These are phyloP conservation scores for Ceratocystiopsis minuta DNA, from an alignment of 2,329 filamentous ascomycete genomes.

Conservation along the genomic window DNA sequence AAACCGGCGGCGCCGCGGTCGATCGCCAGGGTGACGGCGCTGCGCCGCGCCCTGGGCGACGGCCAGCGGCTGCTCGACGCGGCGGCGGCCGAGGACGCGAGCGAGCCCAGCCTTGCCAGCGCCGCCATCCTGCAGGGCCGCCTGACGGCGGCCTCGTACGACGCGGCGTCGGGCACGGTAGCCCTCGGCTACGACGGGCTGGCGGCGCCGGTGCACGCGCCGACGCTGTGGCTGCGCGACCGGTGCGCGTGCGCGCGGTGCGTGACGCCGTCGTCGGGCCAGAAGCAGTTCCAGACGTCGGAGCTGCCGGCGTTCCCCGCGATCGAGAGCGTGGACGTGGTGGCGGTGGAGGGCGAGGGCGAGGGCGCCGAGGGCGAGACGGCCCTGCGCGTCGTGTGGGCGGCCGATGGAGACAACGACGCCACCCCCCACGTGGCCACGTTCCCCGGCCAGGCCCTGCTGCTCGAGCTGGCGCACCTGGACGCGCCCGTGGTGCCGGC, in stretches of 20 bases:
- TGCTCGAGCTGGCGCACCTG: conserved; percentile 19
- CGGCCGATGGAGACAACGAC: background rate
- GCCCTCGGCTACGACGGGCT: background rate
- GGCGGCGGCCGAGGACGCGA: too few species aligned
- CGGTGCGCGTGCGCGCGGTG: conserved; percentile 38
- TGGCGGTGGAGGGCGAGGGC: background rate
- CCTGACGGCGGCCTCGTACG: background rate
- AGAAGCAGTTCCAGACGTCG: conserved; percentile 45
- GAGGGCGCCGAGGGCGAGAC: background rate
- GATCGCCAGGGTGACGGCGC: too few species aligned
- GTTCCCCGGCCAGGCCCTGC: conserved; percentile 2
- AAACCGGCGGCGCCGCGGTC: too few species aligned
- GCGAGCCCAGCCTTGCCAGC: too few species aligned
- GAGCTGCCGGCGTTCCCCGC: conserved; percentile 34
- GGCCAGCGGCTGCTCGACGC: too few species aligned
- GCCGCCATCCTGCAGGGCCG: background rate
- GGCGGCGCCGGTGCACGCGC: background rate
- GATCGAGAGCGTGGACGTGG: background rate
- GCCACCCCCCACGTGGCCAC: background rate
- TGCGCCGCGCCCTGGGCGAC: too few species aligned
- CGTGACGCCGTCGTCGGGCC: conserved; percentile 38
- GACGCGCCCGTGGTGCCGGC: conserved; percentile 19
- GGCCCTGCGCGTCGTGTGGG: conserved; percentile 3
- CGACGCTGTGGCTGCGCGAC: conserved; percentile 30
- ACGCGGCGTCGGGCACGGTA: background rate